Evolutionary conservation across 306 rosid genomes (phyloP).

Genomic region (Vigna trinervia): DNA sequence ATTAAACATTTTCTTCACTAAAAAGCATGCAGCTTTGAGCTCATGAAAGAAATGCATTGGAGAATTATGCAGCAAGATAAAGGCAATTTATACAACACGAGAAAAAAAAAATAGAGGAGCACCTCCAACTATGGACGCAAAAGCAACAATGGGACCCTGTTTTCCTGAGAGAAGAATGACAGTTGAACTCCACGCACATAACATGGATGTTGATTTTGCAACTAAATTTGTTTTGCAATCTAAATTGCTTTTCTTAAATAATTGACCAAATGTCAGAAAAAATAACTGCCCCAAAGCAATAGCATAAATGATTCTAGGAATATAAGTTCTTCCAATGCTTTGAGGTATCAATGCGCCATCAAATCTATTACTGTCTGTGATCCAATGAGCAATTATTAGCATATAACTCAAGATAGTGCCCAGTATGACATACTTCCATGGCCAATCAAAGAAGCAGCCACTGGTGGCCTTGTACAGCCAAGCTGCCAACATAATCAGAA

Average conservation of each 20-base stretch:
- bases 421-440: constrained; percentile 61
- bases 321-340: constrained; percentile 60
- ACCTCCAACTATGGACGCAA: constrained; percentile 86
- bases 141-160: constrained; percentile 86
- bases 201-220: constrained; percentile 64
- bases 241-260: constrained; percentile 46
- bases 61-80: constrained; percentile 33
- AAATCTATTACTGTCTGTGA: constrained; percentile 56
- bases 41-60: constrained; percentile 10
- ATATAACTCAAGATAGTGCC: constrained; percentile 70
- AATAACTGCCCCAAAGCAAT: constrained; percentile 74
- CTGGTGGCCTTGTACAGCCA: constrained; percentile 64
- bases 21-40: constrained; percentile 26
- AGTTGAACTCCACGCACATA: constrained; percentile 81
- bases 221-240: constrained; percentile 56
- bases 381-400: constrained; percentile 73
- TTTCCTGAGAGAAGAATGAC: constrained; percentile 86
- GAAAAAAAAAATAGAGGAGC: constrained; percentile 40
- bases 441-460: constrained; percentile 50
- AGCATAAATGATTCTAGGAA: constrained; percentile 77
- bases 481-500: constrained; percentile 65
- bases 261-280: constrained; percentile 57
- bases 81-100: constrained; percentile 17
- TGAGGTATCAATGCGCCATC: constrained; percentile 51
- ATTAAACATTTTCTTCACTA: constrained; percentile 27